Evolutionary conservation across 306 rosid genomes (phyloP).

Genomic region (Cucurbita argyrosperma): DNA sequence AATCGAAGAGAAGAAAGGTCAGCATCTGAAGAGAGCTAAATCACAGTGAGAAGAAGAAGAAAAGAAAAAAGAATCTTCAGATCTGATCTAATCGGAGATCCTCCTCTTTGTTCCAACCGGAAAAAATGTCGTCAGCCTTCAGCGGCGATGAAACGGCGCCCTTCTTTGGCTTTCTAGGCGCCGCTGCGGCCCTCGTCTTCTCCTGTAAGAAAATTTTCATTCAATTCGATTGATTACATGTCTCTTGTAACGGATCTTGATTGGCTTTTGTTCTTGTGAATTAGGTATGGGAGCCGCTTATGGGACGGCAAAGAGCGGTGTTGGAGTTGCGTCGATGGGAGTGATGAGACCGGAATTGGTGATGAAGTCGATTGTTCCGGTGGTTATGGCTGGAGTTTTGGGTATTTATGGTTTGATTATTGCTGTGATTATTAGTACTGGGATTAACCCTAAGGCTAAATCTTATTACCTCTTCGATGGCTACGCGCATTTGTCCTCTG

Average conservation of each 20-base stretch:
- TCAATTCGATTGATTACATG: background rate
- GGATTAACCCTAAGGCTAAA: slow-evolving; percentile 50
- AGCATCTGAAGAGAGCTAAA: background rate
- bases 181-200: slow-evolving; percentile 52
- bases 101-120: background rate
- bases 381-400: slow-evolving; percentile 50
- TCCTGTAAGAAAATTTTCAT: slow-evolving; percentile 13
- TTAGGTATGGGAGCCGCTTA: slow-evolving; percentile 57
- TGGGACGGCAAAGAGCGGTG: slow-evolving; percentile 51
- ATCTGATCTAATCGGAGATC: slow-evolving; percentile 7
- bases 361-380: slow-evolving; percentile 54
- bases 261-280: background rate
- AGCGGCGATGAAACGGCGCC: slow-evolving; percentile 61
- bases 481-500: slow-evolving; percentile 46
- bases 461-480: slow-evolving; percentile 52
- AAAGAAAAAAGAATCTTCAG: background rate
- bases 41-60: background rate
- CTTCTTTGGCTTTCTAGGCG: slow-evolving; percentile 49
- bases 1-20: background rate
- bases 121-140: slow-evolving; percentile 17
- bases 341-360: slow-evolving; percentile 59
- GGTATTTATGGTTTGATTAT: slow-evolving; percentile 47
- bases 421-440: slow-evolving; percentile 45
- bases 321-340: slow-evolving; percentile 53
- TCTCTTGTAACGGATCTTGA: background rate